Evolutionary conservation across 2,329 filamentous ascomycete species (phyloP).

Genomic region (Purpureocillium lavendulum): DNA sequence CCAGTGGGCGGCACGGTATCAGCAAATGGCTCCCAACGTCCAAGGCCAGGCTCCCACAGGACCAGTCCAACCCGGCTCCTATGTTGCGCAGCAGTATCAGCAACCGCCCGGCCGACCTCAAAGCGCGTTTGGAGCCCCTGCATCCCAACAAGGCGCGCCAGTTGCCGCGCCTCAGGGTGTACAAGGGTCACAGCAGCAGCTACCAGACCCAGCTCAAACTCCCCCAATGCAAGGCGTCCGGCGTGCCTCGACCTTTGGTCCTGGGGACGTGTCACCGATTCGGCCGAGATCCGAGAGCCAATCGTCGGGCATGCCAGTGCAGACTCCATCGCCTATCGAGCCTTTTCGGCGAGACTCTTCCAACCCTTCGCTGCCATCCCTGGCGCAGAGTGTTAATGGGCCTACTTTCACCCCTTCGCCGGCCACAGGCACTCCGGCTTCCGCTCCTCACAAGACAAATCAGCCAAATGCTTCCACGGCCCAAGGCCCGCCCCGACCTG

Average conservation of each 20-base stretch:
- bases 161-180: background rate
- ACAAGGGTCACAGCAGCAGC: background rate
- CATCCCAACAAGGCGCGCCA: background rate
- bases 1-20: conserved; percentile 1
- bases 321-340: conserved; percentile 9
- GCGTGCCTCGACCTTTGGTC: conserved; percentile 4
- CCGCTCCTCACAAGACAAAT: background rate
- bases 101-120: conserved; percentile 5
- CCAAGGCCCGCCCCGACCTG: conserved; percentile 4
- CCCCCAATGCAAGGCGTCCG: conserved; percentile 2
- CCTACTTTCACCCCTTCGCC: conserved; percentile 5
- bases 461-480: too few relatives aligned
- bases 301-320: conserved; percentile 7
- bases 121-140: background rate
- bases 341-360: conserved; percentile 6
- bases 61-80: too few relatives aligned
- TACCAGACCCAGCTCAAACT: background rate
- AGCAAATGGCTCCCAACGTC: background rate
- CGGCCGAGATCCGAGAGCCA: conserved; percentile 8
- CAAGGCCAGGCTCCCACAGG: background rate
- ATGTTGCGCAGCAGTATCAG: background rate
- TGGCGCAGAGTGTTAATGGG: conserved; percentile 1
- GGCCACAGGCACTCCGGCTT: background rate
- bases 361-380: conserved; percentile 2
- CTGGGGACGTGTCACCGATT: conserved; percentile 7